Evolutionary conservation across 1,139 yeast genomes (phyloP), one percentile per base, ranked within the genome.

Genomic region (Kurtzmaniella quercitrusa): DNA sequence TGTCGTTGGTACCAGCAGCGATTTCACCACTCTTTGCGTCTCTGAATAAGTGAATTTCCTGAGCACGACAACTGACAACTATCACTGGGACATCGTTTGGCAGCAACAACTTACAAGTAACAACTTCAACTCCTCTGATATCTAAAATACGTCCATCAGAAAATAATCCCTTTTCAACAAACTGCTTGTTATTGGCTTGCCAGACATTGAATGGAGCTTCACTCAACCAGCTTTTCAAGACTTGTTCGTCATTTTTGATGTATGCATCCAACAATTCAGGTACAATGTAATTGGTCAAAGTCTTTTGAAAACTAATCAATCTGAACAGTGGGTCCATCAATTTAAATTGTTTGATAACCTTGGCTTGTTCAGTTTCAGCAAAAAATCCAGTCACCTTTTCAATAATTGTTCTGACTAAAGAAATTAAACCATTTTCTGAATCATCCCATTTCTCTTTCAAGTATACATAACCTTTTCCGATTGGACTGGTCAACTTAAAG

Each of bases 161-260:
- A 57, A 87, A 87, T 43, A 93, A 73, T 8, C 95, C 96, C 64
- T 91, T 96, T 57, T 91, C 95, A 56, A 85, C 80, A 62, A 89
- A 84, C 59, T 88, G 95, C 66, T 94, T 94, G 61, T 93, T 89
- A 63, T 86, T 88, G 34, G 97, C 96, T 52, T 87, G 81, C 81
- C 96, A 89, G 43, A 94, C 95, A 61, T 93, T 91, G 69, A 72
- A 89, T 33, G 98, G 98, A 26, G 98, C 98, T 66, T 94, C 98
- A 42, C 95, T 85, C 48, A 94, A 78, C 99, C 99, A 94, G 54
- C 74, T 71, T 63, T 91, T 87, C 60, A 94, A 76, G 20, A 84
- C 84, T 42, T 75, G 76, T 50, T 82, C 91, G 55, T 94, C 98
- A 51, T 96, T 96, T 57, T 86, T 86, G 50, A 88, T 88, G 67